These are phyloP conservation scores for Myxozyma melibiosi DNA, from an alignment of 805 yeast genomes.

Conservation along the genomic window DNA sequence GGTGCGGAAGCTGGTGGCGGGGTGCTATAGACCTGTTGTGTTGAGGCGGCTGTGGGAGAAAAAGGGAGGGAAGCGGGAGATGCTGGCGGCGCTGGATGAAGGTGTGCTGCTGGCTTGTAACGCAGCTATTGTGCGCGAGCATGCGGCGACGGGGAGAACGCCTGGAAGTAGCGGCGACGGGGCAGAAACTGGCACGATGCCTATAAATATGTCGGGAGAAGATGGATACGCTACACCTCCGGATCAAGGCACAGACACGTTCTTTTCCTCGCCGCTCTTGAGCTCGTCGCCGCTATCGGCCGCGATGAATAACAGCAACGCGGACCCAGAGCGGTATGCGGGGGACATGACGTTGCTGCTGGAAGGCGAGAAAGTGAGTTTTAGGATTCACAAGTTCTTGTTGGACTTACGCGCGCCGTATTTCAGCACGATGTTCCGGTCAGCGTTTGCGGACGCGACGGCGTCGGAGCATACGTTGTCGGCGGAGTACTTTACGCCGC, in stretches of 20 bases:
- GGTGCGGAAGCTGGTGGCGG: slow-evolving; percentile 30
- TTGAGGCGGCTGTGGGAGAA: slow-evolving; percentile 31
- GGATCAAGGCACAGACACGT: background rate
- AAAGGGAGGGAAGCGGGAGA: slow-evolving; percentile 25
- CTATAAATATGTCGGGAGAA: background rate
- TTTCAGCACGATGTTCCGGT: slow-evolving; percentile 31
- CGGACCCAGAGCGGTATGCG: background rate
- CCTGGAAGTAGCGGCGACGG: background rate
- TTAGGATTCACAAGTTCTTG: slow-evolving; percentile 28
- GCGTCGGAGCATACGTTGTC: slow-evolving; percentile 25
- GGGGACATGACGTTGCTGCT: slow-evolving; percentile 25
- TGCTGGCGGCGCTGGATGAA: slow-evolving; percentile 29
- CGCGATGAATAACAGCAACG: background rate
- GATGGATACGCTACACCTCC: background rate
- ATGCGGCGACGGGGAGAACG: background rate
- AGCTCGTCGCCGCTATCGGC: background rate
- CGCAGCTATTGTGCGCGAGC: background rate
- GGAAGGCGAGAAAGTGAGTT: slow-evolving; percentile 24
- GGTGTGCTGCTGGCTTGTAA: slow-evolving; percentile 6
- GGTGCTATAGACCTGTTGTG: slow-evolving; percentile 33
- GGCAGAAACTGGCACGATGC: background rate
- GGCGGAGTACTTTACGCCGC: slow-evolving; percentile 32
- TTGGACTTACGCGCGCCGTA: slow-evolving; percentile 31
- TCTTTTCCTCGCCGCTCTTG: background rate
- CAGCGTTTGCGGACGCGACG: slow-evolving; percentile 30